Percentiles rank a stretch among this genome's conserved stretches.
phyloP scores from a whole-genome alignment of 768 basidiomycete species.

The Coprinopsis strossmayeri region DNA sequence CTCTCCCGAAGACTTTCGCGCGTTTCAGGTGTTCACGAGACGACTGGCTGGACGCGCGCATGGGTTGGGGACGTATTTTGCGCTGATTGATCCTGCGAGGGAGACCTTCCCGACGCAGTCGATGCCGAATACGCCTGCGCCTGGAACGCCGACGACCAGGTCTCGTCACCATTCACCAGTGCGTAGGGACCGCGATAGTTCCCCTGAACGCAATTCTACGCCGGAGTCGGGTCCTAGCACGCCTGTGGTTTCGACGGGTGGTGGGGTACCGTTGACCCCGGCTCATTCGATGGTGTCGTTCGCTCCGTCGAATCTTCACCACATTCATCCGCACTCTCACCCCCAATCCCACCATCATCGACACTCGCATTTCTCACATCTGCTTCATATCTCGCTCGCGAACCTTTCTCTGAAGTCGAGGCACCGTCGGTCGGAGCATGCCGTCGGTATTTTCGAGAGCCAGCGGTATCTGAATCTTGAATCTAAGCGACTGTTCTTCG shows the following conservation, averaged over 20 bases:
- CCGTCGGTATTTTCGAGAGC: conserved; percentile 70
- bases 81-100: conserved; percentile 54
- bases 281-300: conserved; percentile 3
- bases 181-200: too few relatives aligned
- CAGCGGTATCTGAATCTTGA: conserved; percentile 68
- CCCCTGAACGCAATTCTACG: too few relatives aligned
- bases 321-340: neutral
- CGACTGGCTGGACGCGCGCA: conserved; percentile 51
- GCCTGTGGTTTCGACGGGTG: neutral
- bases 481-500: conserved; percentile 40
- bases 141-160: neutral
- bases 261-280: conserved; percentile 1
- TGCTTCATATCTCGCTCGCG: conserved; percentile 32
- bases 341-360: neutral
- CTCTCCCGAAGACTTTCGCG: conserved; percentile 46
- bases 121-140: conserved; percentile 4
- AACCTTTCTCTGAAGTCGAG: conserved; percentile 27
- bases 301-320: too few relatives aligned
- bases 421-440: conserved; percentile 34
- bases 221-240: too few relatives aligned
- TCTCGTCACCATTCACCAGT: conserved; percentile 13
- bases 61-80: conserved; percentile 58
- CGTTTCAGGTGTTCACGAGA: conserved; percentile 43
- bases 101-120: conserved; percentile 47
- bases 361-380: conserved; percentile 25